Percentiles rank a stretch among this genome's conserved stretches.
These are phyloP conservation scores for Pisolithus tinctorius DNA, from an alignment of 768 basidiomycete genomes.

Conservation along the genomic window DNA sequence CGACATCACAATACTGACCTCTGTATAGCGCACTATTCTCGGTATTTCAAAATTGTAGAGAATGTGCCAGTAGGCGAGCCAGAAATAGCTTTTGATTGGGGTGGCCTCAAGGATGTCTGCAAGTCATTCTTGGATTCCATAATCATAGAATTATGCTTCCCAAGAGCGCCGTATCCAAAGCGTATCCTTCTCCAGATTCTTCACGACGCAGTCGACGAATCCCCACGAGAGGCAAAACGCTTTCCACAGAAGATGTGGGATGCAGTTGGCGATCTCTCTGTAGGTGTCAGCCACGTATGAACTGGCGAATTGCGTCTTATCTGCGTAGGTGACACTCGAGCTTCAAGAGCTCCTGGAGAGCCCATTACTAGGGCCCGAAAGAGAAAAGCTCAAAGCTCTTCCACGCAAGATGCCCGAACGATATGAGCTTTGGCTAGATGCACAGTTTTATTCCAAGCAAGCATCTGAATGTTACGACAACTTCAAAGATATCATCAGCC, in stretches of 20 bases:
- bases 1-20: conserved; percentile 1
- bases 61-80: conserved; percentile 35
- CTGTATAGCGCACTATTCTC: conserved; percentile 58
- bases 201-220: conserved; percentile 65
- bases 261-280: conserved; percentile 75
- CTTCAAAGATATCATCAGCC: conserved; percentile 52
- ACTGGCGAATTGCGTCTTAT: neutral
- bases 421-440: conserved; percentile 63
- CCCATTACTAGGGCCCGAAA: conserved; percentile 52
- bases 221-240: conserved; percentile 63
- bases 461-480: conserved; percentile 45
- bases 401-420: conserved; percentile 50
- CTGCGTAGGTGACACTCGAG: conserved; percentile 51
- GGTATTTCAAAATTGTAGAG: conserved; percentile 53
- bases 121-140: conserved; percentile 80
- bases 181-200: conserved; percentile 60
- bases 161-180: conserved; percentile 59
- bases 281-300: conserved; percentile 25
- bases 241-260: conserved; percentile 80
- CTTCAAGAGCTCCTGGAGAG: conserved; percentile 59
- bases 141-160: conserved; percentile 76
- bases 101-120: conserved; percentile 52
- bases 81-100: conserved; percentile 63
- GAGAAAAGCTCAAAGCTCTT: conserved; percentile 43
- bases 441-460: conserved; percentile 53